phyloP scores from a whole-genome alignment of 768 basidiomycete species.

The Chlorophyllum brunneum region DNA sequence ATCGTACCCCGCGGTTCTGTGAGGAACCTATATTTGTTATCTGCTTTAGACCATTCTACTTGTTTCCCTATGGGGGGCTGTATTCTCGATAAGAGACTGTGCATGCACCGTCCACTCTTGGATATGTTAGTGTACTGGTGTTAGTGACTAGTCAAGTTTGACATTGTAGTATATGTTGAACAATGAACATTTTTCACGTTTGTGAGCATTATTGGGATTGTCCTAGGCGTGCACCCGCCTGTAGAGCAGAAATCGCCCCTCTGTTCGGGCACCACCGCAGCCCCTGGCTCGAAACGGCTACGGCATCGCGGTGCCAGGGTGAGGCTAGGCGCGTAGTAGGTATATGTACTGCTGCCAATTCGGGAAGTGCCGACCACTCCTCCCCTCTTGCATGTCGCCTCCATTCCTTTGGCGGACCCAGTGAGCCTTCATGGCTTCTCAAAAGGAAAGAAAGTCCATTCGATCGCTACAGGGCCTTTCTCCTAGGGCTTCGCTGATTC shows the following conservation, averaged over 20 bases:
- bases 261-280: too few relatives aligned
- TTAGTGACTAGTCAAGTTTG: neutral
- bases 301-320: too few relatives aligned
- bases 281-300: too few relatives aligned
- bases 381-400: conserved; percentile 16
- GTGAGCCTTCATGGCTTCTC: conserved; percentile 10
- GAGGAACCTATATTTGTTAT: neutral
- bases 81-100: neutral
- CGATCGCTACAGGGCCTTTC: neutral
- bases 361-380: conserved; percentile 13
- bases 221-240: too few relatives aligned
- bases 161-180: conserved; percentile 4
- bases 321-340: neutral
- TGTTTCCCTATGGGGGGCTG: neutral
- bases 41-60: neutral
- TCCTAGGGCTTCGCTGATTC: neutral
- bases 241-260: too few relatives aligned
- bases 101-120: neutral
- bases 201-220: neutral
- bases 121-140: conserved; percentile 6
- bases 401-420: neutral
- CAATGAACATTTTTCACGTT: neutral
- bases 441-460: conserved; percentile 6
- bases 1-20: conserved; percentile 1
- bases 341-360: conserved; percentile 6